Conservation (phyloP, 2,329 filamentous ascomycete species). For the Fusarium udum region DNA sequence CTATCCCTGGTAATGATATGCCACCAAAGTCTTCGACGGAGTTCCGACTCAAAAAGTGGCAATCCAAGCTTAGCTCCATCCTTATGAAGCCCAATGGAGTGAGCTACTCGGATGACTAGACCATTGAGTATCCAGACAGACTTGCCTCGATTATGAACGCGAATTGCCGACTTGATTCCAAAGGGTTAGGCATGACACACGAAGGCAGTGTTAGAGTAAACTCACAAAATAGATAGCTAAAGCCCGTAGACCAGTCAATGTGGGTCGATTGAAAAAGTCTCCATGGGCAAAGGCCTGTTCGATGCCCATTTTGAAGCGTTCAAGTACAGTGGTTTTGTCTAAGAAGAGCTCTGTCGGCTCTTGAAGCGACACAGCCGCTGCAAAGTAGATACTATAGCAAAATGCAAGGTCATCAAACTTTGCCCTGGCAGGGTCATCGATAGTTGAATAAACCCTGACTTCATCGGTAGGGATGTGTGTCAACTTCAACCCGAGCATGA, state of each 20-base stretch:
- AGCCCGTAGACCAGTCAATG: neutral
- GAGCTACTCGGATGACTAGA: neutral
- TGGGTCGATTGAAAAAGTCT: neutral
- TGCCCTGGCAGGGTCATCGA: neutral
- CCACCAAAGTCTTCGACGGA: conserved; percentile 11
- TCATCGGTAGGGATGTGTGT: neutral
- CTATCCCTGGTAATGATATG: conserved; percentile 6
- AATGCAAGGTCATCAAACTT: neutral
- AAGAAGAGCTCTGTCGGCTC: neutral
- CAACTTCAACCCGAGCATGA: neutral
- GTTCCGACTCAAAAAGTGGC: neutral
- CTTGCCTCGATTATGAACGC: neutral
- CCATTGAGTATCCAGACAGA: conserved; percentile 3
- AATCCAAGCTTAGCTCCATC: neutral
- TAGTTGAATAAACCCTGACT: neutral
- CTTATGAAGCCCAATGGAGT: neutral
- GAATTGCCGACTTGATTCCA: neutral
- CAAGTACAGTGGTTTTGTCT: neutral
- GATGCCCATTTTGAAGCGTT: neutral
- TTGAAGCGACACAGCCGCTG: neutral
- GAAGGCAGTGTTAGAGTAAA: accelerated
- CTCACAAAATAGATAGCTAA: neutral
- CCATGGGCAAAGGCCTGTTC: neutral
- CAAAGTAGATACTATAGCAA: conserved; percentile 5
- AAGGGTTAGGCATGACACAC: neutral